Base-by-base conservation (phyloP, 345 rosid genomes). In the Rubroshorea leprosula region DNA sequence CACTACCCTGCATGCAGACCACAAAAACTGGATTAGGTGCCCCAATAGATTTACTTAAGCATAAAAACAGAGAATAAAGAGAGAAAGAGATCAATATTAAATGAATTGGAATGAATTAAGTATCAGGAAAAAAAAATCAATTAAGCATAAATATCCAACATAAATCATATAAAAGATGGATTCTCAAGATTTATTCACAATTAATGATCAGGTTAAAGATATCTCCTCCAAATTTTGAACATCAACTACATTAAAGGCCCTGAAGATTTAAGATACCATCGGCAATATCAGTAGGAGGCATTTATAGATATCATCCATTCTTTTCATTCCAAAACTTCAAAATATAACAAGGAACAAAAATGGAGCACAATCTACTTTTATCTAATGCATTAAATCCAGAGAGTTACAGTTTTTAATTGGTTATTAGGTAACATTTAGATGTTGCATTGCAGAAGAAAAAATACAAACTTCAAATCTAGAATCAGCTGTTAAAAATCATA, bases 1-100 rank as follows among this genome's bases (percentile, higher is more conserved):
- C 95, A 72, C 74, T 85, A 54, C 87, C 99, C 97, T 94, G 86
- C 75, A 71, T n/a, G 62, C 61, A 69, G 60, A 60, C 21, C 16
- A 26, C 31, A 64, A 49, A 14, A 61, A 45, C 60, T 13, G 27
- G 46, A 20, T 52, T 23, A 62, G 58, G 61, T 54, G n/a, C 68
- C 53, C 43, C 14, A 18, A 20, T 25, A 64, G 31, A 60, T 20
- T 49, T 16, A 56, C 11, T 35, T 2, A 35, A 35, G 11, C 41
- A 35, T 35, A 35, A 35, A n/a, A 44, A 15, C 47, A 44, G n/a
- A 13, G 3, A 44, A 13, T n/a, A 13, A 2, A 44, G 18, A 44
- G 18, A 27, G 31, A 3, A 6, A 10, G 41, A 35, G 41, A 35
- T 3, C 11, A 35, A 8, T 13, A 35, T 1, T 35, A 3, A 13